phyloP scores from a whole-genome alignment of 257 asterid species.

The Solanum neorickii region DNA sequence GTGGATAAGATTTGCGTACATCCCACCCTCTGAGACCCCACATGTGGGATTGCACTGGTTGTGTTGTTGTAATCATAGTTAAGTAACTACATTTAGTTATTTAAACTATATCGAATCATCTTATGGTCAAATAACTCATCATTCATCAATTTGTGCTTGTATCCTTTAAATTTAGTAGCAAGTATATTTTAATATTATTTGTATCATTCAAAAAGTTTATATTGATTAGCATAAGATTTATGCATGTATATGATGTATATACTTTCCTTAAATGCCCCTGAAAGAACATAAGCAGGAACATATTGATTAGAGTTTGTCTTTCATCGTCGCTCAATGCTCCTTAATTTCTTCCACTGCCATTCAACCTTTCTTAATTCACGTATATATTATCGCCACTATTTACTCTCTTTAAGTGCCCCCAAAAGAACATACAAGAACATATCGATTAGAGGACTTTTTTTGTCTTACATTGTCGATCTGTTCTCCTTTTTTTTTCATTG shows the following conservation, averaged over 20 bases:
- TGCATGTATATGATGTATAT: too few species aligned
- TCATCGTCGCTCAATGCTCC: not conserved
- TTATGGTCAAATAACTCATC: not conserved
- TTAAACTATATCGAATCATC: not conserved
- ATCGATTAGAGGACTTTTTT: too few species aligned
- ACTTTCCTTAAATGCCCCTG: not conserved
- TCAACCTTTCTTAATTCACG: not conserved
- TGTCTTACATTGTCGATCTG: too few species aligned
- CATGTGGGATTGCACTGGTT: not conserved
- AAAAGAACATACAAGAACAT: too few species aligned
- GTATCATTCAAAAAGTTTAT: not conserved
- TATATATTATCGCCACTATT: too few species aligned
- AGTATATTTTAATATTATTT: not conserved
- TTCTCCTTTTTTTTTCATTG: too few species aligned
- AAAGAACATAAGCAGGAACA: too few species aligned
- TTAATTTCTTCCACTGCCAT: not conserved
- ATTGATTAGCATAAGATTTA: not conserved
- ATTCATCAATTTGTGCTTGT: not conserved
- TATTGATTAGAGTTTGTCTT: not conserved
- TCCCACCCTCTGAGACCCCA: not conserved
- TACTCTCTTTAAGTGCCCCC: too few species aligned
- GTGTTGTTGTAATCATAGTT: not conserved
- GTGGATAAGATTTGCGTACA: not conserved
- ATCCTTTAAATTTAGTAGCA: not conserved
- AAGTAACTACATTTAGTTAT: not conserved